Base-by-base conservation (phyloP, 805 yeast species). In the Candida railenensis region DNA sequence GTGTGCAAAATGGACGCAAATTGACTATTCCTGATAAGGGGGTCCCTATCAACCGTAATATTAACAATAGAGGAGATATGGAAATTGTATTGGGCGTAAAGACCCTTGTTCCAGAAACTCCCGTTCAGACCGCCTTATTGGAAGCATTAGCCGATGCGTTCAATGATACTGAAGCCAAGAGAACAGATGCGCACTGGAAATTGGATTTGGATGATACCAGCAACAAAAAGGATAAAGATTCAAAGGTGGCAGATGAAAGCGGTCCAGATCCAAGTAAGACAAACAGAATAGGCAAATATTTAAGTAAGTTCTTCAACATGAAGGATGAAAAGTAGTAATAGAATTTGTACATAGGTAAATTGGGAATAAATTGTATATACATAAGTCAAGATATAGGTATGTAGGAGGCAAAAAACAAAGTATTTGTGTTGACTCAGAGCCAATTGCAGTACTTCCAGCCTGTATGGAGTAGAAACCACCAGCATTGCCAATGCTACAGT, bases 61-160 rank as follows among this genome's bases (percentile, higher is more conserved):
- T 80, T 20, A 67, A 66, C 37, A 72, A 74, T 49, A 79, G 94
- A 59, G 99, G 98, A 42, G 88, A 86, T 57, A 73, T 91, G 79
- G 83, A 81, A 55, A 88, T 94, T 15, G 73, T 80, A 11, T 76
- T 90, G 54, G 80, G 81, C 42, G 86, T 94, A 15, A 79, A 81
- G 56, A 81, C 90, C 3, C 71, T 83, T 55, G 78, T 82, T 47
- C 96, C 98, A 2, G 77, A 78, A 46, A 85, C 87, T 20, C 87
- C 92, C 12, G 85, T 94, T 1, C 96, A 94, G 64, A 85, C 83
- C 11, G 95, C 95, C 22, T 71, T 94, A 46, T 76, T 95, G 58
- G 99, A 94, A 63, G 96, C 97, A 0, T 76, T 94, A 52, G 99
- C 99, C 1, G 97, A 90, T 60, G 86, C 96, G 2, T 78, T 86